A percentile compares a stretch with the other conserved stretches of the same genome.
phyloP scores from a whole-genome alignment of 768 basidiomycete species.

The Lactarius quietus region DNA sequence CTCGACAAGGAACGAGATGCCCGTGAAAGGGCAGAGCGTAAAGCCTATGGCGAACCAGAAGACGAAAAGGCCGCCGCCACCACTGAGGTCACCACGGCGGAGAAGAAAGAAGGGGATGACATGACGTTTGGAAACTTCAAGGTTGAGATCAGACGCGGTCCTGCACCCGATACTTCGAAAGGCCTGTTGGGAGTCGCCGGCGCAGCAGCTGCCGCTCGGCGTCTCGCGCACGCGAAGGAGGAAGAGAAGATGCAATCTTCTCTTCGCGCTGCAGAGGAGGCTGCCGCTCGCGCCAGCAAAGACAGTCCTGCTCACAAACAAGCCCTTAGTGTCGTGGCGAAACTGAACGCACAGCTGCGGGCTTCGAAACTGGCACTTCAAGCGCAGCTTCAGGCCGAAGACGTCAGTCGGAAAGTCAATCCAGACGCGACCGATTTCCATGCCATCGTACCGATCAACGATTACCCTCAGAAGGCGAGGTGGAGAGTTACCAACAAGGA shows the following conservation, averaged over 20 bases:
- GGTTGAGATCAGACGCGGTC: conserved; percentile 94
- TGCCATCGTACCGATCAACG: conserved; percentile 98
- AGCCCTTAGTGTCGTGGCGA: conserved; percentile 83
- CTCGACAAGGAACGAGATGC: conserved; percentile 95
- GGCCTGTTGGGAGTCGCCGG: conserved; percentile 67
- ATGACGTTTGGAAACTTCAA: conserved; percentile 96
- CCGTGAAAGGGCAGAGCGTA: conserved; percentile 90
- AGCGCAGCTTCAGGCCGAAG: conserved; percentile 50
- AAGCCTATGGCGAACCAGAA: conserved; percentile 92
- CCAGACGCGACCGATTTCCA: conserved; percentile 97
- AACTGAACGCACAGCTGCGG: conserved; percentile 88
- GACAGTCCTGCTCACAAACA: conserved; percentile 83
- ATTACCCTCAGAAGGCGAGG: conserved; percentile 97
- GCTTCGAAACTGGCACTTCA: conserved; percentile 82
- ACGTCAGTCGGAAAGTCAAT: conserved; percentile 53
- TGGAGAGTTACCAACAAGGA: conserved; percentile 99
- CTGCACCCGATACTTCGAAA: conserved; percentile 94
- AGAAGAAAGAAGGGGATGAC: conserved; percentile 53
- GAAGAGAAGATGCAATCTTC: conserved; percentile 81
- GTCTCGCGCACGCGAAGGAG: conserved; percentile 74
- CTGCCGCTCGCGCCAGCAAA: conserved; percentile 82
- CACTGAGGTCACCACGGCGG: conserved; percentile 44
- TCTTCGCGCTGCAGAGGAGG: conserved; percentile 82
- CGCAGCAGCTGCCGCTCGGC: conserved; percentile 72
- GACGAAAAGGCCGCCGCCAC: conserved; percentile 56